These are phyloP conservation scores for Xanthoconium purpureum DNA, from an alignment of 768 basidiomycete genomes.

Conservation along the genomic window DNA sequence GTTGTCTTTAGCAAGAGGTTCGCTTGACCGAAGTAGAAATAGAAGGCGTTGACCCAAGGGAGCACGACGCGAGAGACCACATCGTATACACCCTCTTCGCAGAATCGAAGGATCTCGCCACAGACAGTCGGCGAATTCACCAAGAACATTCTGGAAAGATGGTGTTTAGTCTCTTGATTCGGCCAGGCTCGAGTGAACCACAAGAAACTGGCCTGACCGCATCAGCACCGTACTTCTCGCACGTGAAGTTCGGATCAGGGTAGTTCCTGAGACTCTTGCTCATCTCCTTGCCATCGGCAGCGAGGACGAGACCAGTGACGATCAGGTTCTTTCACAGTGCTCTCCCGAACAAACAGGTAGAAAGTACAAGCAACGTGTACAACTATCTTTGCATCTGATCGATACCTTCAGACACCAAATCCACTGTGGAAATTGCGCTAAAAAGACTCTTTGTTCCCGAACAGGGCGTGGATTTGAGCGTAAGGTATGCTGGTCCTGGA, in stretches of 20 bases:
- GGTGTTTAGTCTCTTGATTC: background rate
- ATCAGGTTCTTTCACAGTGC: slow-evolving; percentile 99
- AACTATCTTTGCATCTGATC: slow-evolving; percentile 99
- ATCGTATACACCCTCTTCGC: slow-evolving; percentile 96
- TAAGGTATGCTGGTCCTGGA: slow-evolving; percentile 83
- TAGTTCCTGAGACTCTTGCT: slow-evolving; percentile 96
- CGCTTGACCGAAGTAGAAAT: slow-evolving; percentile 97
- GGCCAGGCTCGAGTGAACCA: too few species aligned
- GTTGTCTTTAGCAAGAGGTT: slow-evolving; percentile 80
- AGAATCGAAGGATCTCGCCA: slow-evolving; percentile 95
- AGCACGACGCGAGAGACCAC: slow-evolving; percentile 94
- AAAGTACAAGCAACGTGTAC: slow-evolving; percentile 93
- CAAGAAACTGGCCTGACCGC: slow-evolving; percentile 76
- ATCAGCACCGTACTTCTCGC: slow-evolving; percentile 92
- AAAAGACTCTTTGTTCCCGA: slow-evolving; percentile 91
- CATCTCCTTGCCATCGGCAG: slow-evolving; percentile 99
- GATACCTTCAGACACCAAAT: slow-evolving; percentile 97
- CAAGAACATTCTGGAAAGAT: slow-evolving; percentile 77
- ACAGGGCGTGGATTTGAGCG: slow-evolving; percentile 95
- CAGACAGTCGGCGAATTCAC: slow-evolving; percentile 99
- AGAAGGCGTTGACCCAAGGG: slow-evolving; percentile 98
- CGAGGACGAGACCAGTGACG: slow-evolving; percentile 92
- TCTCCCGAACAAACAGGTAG: slow-evolving; percentile 89
- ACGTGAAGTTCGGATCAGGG: slow-evolving; percentile 89
- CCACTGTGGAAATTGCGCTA: slow-evolving; percentile 85